Evolutionary conservation across 1,139 yeast species (phyloP).

Genomic region (Candida anutae): DNA sequence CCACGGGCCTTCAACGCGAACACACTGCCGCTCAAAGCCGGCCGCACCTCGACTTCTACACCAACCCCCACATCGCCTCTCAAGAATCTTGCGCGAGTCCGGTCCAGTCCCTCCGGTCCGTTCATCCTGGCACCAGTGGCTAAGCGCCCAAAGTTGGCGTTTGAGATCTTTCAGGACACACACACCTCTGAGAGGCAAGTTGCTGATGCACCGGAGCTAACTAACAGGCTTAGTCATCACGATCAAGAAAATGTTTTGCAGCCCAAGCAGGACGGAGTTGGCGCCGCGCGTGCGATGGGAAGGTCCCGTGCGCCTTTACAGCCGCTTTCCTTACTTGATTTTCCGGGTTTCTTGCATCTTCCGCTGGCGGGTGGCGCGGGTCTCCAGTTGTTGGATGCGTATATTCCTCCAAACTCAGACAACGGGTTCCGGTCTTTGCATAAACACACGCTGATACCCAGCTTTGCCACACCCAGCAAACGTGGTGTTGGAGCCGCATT

Average conservation of each 20-base stretch:
- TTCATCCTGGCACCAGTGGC: no score
- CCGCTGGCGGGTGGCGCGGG: conserved; percentile 5
- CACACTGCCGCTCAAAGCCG: neutral
- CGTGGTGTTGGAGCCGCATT: conserved; percentile 14
- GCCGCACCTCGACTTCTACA: neutral
- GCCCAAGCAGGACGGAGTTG: conserved; percentile 23
- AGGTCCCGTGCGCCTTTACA: conserved; percentile 23
- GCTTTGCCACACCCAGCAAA: conserved; percentile 29
- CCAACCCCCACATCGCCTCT: conserved; percentile 1
- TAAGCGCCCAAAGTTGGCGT: conserved; percentile 17
- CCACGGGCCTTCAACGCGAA: neutral
- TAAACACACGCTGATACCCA: conserved; percentile 25
- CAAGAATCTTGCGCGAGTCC: no score
- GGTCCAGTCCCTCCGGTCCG: no score
- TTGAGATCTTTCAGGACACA: conserved; percentile 33
- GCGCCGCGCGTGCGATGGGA: conserved; percentile 4
- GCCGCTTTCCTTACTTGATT: conserved; percentile 25
- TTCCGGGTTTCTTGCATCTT: conserved; percentile 23
- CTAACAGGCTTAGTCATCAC: conserved; percentile 21
- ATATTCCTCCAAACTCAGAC: conserved; percentile 24
- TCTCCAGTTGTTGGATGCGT: conserved; percentile 15
- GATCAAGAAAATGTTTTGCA: conserved; percentile 43
- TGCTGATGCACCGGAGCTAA: conserved; percentile 5
- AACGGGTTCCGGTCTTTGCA: conserved; percentile 30
- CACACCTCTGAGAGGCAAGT: conserved; percentile 2